phyloP scores from a whole-genome alignment of 257 asterid species.

The Solanum chiquidenum region DNA sequence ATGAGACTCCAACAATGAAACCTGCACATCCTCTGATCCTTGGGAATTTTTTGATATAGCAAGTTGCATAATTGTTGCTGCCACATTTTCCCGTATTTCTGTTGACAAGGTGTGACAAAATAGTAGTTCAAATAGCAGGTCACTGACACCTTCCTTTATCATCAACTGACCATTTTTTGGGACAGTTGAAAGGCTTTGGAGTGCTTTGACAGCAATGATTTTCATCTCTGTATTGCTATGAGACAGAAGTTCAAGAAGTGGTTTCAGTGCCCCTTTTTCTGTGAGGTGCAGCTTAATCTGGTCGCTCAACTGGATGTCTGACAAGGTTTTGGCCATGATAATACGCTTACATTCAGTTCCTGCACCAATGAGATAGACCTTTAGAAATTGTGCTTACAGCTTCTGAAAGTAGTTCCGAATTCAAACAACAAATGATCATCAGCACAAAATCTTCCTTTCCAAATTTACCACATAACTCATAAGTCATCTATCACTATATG shows the following conservation, averaged over 20 bases:
- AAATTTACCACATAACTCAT: neutral
- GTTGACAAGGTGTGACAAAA: slow-evolving; percentile 20
- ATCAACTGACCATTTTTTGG: slow-evolving; percentile 27
- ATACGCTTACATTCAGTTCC: slow-evolving; percentile 17
- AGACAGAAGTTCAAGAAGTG: slow-evolving; percentile 33
- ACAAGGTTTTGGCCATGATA: slow-evolving; percentile 28
- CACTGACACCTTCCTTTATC: slow-evolving; percentile 32
- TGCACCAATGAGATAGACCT: neutral
- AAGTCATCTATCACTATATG: neutral
- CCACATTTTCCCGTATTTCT: slow-evolving; percentile 21
- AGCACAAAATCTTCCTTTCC: neutral
- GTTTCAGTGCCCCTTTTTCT: slow-evolving; percentile 23
- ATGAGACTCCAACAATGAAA: slow-evolving; percentile 19
- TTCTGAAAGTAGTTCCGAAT: neutral
- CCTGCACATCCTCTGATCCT: slow-evolving; percentile 13
- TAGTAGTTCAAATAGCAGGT: slow-evolving; percentile 27
- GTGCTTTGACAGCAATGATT: slow-evolving; percentile 24
- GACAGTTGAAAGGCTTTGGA: slow-evolving; percentile 24
- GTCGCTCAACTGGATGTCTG: slow-evolving; percentile 33
- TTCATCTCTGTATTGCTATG: slow-evolving; percentile 16
- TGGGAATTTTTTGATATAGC: slow-evolving; percentile 17
- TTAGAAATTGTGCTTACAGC: neutral
- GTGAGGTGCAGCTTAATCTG: slow-evolving; percentile 25
- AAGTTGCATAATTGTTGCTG: slow-evolving; percentile 30
- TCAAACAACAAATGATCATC: neutral